Conservation (phyloP, 305 asterid genomes). For the Fraxinus baroniana region DNA sequence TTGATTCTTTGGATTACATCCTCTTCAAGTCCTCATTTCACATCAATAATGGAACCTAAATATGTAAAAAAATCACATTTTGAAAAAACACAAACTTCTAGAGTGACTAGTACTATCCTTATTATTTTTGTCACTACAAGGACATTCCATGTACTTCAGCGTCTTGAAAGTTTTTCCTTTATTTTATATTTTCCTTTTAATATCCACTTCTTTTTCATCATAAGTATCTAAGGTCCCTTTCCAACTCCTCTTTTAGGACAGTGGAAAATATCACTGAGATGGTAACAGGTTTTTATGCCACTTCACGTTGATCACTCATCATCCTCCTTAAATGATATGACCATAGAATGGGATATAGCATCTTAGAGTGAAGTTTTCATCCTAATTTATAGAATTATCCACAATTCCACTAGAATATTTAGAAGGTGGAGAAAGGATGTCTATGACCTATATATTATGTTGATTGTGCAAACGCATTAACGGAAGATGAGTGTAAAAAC, state of each 20-base stretch:
- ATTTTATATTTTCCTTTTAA: neutral
- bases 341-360: neutral
- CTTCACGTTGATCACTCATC: neutral
- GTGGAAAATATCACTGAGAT: neutral
- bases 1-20: neutral
- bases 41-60: neutral
- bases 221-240: neutral
- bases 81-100: neutral
- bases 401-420: neutral
- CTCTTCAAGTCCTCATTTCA: slow-evolving; percentile 3
- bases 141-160: neutral
- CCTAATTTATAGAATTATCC: neutral
- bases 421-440: neutral
- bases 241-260: slow-evolving; percentile 10
- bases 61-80: neutral
- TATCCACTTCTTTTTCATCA: neutral
- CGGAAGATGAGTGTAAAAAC: neutral
- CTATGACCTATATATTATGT: neutral
- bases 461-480: neutral
- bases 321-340: neutral
- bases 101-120: neutral
- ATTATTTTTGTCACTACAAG: neutral
- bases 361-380: neutral
- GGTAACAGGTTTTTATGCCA: neutral
- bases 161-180: neutral